Evolutionary conservation across 768 basidiomycete genomes (phyloP).

Genomic region (Tylopilus rubrobrunneus): DNA sequence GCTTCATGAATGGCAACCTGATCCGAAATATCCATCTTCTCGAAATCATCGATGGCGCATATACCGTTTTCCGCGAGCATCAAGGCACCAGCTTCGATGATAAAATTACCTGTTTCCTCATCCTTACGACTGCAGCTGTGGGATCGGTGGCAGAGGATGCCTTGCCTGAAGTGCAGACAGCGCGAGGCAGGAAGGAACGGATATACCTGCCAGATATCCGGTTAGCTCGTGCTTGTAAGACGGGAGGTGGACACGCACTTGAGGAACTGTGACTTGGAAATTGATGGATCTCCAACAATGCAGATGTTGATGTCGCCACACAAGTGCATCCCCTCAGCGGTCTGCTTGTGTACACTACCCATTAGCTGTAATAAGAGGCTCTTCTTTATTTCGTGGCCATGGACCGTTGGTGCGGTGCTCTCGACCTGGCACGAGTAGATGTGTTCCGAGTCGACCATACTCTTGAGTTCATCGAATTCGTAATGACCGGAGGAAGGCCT

Average conservation of each 20-base stretch:
- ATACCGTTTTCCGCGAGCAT: conserved; percentile 99
- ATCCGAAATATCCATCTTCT: conserved; percentile 99
- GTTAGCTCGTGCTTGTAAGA: background rate
- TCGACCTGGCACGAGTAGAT: conserved; percentile 93
- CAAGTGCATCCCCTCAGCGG: conserved; percentile 94
- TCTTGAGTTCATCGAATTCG: conserved; percentile 91
- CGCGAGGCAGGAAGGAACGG: conserved; percentile 95
- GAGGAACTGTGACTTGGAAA: conserved; percentile 97
- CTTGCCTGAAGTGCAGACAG: conserved; percentile 99
- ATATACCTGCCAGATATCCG: conserved; percentile 64
- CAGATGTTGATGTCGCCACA: conserved; percentile 98
- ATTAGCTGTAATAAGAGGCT: conserved; percentile 93
- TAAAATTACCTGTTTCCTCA: conserved; percentile 98
- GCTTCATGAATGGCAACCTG: conserved; percentile 99
- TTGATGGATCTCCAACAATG: conserved; percentile 95
- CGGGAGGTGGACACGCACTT: conserved; percentile 57
- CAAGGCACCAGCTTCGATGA: conserved; percentile 97
- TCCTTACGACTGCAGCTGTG: conserved; percentile 98
- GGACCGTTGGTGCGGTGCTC: conserved; percentile 96
- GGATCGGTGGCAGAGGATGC: conserved; percentile 98
- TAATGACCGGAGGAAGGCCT: conserved; percentile 83
- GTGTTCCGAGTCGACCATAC: conserved; percentile 91
- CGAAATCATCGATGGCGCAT: conserved; percentile 99
- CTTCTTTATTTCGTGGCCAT: conserved; percentile 99
- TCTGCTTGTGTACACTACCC: conserved; percentile 98